Evolutionary conservation across 495 filamentous ascomycete genomes (phyloP), one percentile per base, ranked within the genome.

Genomic region (Chaetomidium leptoderma): DNA sequence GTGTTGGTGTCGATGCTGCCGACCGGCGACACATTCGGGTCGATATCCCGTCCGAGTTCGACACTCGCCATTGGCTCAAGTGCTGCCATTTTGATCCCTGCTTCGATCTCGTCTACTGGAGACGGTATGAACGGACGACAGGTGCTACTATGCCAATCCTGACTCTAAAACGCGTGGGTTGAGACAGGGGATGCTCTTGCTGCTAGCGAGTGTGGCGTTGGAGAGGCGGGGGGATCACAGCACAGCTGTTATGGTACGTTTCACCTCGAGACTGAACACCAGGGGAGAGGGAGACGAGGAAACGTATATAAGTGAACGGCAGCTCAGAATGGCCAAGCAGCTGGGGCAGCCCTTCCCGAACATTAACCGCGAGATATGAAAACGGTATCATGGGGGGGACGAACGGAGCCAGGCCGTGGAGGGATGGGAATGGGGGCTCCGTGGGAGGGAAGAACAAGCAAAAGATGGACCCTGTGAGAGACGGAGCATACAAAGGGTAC

Each of bases 1-100:
- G 68, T 70, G 59, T 75, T 76, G 61, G 69, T 76, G 36, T 72
- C 74, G 53, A 65, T 64, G 58, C 68, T 76, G 33, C 66, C 70
- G 16, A 65, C 64, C 13, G 74, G 74, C 24, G 74, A 76, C 37
- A 64, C 66, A 49, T 71, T 73, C 19, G 67, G 67, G 47, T 75
- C 69, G 42, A 69, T 66, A 44, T 67, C 72, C 32, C 63, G 62
- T 27, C 44, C 60, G 11, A 63, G 57, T 6, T 72, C 71, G 50
- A 69, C 44, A 29, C 61, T 50, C 19, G 55, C 65, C 58, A 71
- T 61, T 24, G 62, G 29, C 19, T 60, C 45, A 23, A 49, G 48
- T n/a, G 56, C 36, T 11, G 55, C 37, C 63, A 58, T 63, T n/a
- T 29, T 48, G 43, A 29, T 32, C 6, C 29, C 39, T 51, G 8